These are phyloP conservation scores for Colletotrichum salicis DNA, from an alignment of 2,329 filamentous ascomycete species.

Conservation along the genomic window DNA sequence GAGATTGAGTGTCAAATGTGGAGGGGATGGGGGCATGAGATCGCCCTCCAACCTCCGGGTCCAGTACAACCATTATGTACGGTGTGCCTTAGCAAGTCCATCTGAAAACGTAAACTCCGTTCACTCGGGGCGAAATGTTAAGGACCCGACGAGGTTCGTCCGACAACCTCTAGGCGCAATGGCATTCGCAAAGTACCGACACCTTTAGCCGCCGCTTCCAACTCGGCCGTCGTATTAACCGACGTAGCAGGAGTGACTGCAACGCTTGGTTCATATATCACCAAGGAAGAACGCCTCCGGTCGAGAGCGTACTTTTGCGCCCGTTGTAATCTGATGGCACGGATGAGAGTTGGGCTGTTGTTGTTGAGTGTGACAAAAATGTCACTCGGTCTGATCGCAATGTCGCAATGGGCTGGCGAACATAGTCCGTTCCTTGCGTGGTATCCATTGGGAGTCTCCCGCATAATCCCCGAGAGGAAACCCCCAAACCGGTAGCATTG, in stretches of 20 bases:
- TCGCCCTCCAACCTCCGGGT: background rate
- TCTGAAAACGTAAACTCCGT: background rate
- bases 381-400: constrained; percentile 9
- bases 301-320: background rate
- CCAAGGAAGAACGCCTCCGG: constrained; percentile 2
- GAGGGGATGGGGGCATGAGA: background rate
- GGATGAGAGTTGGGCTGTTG: background rate
- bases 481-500: background rate
- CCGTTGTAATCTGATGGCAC: constrained; percentile 6
- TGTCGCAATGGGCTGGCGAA: constrained; percentile 8
- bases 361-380: background rate
- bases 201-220: background rate
- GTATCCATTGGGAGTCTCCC: background rate
- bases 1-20: background rate
- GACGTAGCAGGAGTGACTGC: background rate
- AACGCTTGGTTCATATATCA: background rate
- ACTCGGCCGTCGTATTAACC: background rate
- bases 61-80: background rate
- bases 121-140: background rate
- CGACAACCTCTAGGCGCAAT: background rate
- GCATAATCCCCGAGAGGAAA: constrained; percentile 8
- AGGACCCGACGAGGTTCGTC: background rate
- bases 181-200: background rate
- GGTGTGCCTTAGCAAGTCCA: background rate
- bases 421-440: constrained; percentile 11